A percentile compares a stretch with the other conserved stretches of the same genome.
phyloP scores from a whole-genome alignment of 73 alveolate species.

The Paramecium sonneborni region DNA sequence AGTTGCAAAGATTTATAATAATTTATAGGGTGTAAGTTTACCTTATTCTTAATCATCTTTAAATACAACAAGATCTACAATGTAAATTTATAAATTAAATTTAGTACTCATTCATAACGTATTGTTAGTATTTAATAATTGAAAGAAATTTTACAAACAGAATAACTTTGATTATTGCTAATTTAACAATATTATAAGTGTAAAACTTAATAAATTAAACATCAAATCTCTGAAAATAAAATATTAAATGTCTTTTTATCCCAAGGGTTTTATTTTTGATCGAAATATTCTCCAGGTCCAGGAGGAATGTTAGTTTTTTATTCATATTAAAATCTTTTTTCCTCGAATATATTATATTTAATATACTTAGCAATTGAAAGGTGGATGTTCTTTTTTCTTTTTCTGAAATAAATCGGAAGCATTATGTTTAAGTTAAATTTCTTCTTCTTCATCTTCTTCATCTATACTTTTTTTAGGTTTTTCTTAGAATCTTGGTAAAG shows the following conservation, averaged over 20 bases:
- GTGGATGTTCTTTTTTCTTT: background rate
- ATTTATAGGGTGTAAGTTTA: background rate
- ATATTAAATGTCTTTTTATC: constrained; percentile 66
- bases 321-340: constrained; percentile 57
- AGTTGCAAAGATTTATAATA: constrained; percentile 25
- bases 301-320: constrained; percentile 14
- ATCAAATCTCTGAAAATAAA: constrained; percentile 60
- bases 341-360: constrained; percentile 15
- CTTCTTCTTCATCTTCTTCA: constrained; percentile 41
- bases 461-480: background rate
- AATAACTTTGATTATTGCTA: constrained; percentile 21
- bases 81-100: background rate
- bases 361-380: background rate
- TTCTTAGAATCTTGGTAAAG: constrained; percentile 57
- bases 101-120: constrained; percentile 39
- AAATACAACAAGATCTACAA: constrained; percentile 37
- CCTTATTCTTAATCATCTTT: constrained; percentile 1
- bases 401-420: constrained; percentile 8
- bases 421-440: background rate
- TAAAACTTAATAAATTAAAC: background rate
- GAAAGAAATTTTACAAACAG: background rate
- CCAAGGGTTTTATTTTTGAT: constrained; percentile 56
- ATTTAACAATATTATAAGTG: background rate
- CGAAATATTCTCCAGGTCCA: constrained; percentile 66
- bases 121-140: constrained; percentile 11